A percentile compares a stretch with the other conserved stretches of the same genome.
Conservation (phyloP, 1,139 yeast genomes). For the Taphrina deformans region DNA sequence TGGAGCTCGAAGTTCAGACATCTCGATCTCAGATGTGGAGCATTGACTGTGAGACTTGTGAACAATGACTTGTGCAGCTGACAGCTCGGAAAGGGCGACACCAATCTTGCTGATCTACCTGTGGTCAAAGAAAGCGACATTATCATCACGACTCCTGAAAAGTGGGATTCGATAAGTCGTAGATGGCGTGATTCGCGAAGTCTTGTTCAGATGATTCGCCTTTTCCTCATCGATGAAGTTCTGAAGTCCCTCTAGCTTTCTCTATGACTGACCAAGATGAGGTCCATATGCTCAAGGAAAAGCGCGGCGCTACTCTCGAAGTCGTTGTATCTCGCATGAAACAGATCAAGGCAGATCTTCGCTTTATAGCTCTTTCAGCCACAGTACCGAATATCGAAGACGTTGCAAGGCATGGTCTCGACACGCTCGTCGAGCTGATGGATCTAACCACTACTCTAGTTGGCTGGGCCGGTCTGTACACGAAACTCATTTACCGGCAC, state of each 20-base stretch:
- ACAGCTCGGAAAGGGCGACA: slow-evolving; percentile 52
- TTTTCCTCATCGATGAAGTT: slow-evolving; percentile 45
- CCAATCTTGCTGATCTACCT: slow-evolving; percentile 49
- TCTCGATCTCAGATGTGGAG: slow-evolving; percentile 50
- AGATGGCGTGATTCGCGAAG: slow-evolving; percentile 52
- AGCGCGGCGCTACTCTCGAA: slow-evolving; percentile 56
- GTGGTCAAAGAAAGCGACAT: slow-evolving; percentile 51
- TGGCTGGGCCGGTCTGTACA: slow-evolving; percentile 36
- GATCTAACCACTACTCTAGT: slow-evolving; percentile 1
- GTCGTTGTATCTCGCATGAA: slow-evolving; percentile 58
- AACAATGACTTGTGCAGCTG: too few species aligned
- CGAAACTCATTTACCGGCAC: slow-evolving; percentile 27
- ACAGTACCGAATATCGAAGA: slow-evolving; percentile 57
- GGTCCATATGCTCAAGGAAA: slow-evolving; percentile 53
- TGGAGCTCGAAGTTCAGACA: slow-evolving; percentile 51
- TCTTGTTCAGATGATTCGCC: slow-evolving; percentile 48
- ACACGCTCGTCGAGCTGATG: not conserved
- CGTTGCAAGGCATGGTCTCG: slow-evolving; percentile 50
- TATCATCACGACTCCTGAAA: slow-evolving; percentile 59
- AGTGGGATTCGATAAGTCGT: slow-evolving; percentile 58
- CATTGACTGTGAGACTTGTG: slow-evolving; percentile 49
- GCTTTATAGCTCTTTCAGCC: slow-evolving; percentile 58
- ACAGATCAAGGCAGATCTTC: slow-evolving; percentile 46
- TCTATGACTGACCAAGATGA: slow-evolving; percentile 49
- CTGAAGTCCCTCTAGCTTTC: not conserved